phyloP scores from a whole-genome alignment of 2,329 filamentous ascomycete genomes.

The Diaporthe sp. region DNA sequence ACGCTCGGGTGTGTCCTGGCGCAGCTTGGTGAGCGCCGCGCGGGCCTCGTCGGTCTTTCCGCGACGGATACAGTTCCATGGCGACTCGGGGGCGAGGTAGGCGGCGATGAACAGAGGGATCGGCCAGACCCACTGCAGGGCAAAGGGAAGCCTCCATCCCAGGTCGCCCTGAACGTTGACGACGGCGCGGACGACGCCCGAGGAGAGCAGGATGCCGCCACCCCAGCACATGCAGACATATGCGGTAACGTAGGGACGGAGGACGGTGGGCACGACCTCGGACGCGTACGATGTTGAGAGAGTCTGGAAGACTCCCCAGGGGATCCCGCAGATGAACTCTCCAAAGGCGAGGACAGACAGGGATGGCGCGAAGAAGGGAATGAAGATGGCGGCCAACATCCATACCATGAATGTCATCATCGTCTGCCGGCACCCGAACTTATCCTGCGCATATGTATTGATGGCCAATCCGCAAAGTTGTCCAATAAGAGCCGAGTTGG shows the following conservation, averaged over 20 bases:
- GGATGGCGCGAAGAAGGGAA: conserved; percentile 51
- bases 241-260: conserved; percentile 52
- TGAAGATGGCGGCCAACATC: conserved; percentile 52
- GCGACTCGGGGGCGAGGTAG: conserved; percentile 53
- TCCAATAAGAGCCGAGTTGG: conserved; percentile 57
- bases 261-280: conserved; percentile 48
- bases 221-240: conserved; percentile 56
- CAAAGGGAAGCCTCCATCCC: conserved; percentile 53
- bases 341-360: conserved; percentile 51
- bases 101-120: conserved; percentile 50
- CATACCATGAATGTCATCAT: conserved; percentile 53
- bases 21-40: conserved; percentile 44
- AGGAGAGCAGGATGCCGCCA: conserved; percentile 53
- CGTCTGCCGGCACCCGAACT: conserved; percentile 51
- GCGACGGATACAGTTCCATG: conserved; percentile 52
- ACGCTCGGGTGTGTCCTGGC: conserved; percentile 41
- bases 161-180: conserved; percentile 47
- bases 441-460: conserved; percentile 57
- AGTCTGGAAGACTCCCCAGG: conserved; percentile 53
- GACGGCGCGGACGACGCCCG: conserved; percentile 50
- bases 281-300: conserved; percentile 53
- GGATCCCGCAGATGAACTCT: conserved; percentile 54
- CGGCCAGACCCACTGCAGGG: conserved; percentile 55
- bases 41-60: conserved; percentile 46
- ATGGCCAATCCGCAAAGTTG: conserved; percentile 58